Conservation (phyloP, 2,329 filamentous ascomycete species). For the Exserohilum rostratum region DNA sequence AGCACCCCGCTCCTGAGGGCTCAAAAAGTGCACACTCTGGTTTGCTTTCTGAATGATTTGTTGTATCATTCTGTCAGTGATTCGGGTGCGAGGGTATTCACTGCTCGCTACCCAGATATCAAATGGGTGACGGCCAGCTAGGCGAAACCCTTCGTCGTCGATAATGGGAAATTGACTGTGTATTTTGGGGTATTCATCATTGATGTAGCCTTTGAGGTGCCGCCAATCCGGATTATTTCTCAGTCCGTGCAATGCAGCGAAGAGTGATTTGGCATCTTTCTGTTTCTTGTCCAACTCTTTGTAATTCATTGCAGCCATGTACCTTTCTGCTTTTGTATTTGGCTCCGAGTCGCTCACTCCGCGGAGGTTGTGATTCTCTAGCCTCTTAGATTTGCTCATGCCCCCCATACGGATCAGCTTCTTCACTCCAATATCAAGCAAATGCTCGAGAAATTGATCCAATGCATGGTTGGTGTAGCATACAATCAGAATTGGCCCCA, state of each 20-base stretch:
- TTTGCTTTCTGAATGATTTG: constrained; percentile 16
- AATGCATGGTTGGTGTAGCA: constrained; percentile 62
- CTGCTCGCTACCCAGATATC: constrained; percentile 21
- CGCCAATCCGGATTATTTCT: constrained; percentile 25
- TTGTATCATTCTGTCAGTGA: background rate
- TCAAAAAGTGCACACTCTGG: constrained; percentile 16
- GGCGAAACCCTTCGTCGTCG: constrained; percentile 25
- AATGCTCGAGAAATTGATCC: constrained; percentile 66
- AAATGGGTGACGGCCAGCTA: constrained; percentile 32
- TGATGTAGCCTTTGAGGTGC: constrained; percentile 21
- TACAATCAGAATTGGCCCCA: constrained; percentile 55
- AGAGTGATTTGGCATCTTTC: constrained; percentile 5
- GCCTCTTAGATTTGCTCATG: constrained; percentile 60
- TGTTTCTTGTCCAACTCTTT: constrained; percentile 16
- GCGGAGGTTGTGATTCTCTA: constrained; percentile 60
- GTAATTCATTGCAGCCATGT: constrained; percentile 17
- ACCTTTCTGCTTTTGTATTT: constrained; percentile 29
- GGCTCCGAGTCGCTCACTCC: constrained; percentile 19
- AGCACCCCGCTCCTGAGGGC: constrained; percentile 13
- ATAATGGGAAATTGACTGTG: constrained; percentile 23
- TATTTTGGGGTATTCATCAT: constrained; percentile 18
- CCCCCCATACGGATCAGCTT: constrained; percentile 68
- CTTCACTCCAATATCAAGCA: constrained; percentile 56
- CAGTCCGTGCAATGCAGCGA: constrained; percentile 15
- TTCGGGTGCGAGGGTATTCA: background rate